These are phyloP conservation scores for Trifolium dubium DNA, from an alignment of 306 rosid species.

Conservation along the genomic window DNA sequence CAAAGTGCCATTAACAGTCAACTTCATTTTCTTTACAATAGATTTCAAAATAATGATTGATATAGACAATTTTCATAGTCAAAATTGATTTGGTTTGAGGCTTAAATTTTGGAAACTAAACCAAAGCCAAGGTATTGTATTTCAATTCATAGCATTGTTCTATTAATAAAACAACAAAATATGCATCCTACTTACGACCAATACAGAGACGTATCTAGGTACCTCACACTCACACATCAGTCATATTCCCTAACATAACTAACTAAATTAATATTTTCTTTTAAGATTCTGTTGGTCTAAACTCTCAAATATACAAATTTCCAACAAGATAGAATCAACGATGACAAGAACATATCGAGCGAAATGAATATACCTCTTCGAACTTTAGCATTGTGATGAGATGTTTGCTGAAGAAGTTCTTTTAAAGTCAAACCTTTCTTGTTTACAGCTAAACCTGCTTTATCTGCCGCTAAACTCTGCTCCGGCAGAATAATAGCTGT, in stretches of 20 bases:
- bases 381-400: slow-evolving; percentile 81
- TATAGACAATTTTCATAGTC: slow-evolving; percentile 2
- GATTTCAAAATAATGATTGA: slow-evolving; percentile 25
- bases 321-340: background rate
- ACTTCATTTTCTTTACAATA: slow-evolving; percentile 10
- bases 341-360: background rate
- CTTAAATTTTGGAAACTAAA: slow-evolving; percentile 25
- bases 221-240: slow-evolving; percentile 20
- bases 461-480: slow-evolving; percentile 88
- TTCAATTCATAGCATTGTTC: slow-evolving; percentile 19
- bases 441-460: slow-evolving; percentile 82
- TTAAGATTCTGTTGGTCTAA: slow-evolving; percentile 1
- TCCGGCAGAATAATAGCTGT: slow-evolving; percentile 91
- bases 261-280: slow-evolving; percentile 19
- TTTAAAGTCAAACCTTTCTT: slow-evolving; percentile 90
- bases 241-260: slow-evolving; percentile 20
- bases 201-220: background rate
- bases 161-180: slow-evolving; percentile 16
- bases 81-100: background rate
- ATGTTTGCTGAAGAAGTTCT: slow-evolving; percentile 90
- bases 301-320: slow-evolving; percentile 2
- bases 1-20: background rate
- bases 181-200: background rate
- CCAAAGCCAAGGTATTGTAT: background rate
- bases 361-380: slow-evolving; percentile 74